phyloP scores from a whole-genome alignment of 2,329 filamentous ascomycete genomes.

The Calycina herbarum region DNA sequence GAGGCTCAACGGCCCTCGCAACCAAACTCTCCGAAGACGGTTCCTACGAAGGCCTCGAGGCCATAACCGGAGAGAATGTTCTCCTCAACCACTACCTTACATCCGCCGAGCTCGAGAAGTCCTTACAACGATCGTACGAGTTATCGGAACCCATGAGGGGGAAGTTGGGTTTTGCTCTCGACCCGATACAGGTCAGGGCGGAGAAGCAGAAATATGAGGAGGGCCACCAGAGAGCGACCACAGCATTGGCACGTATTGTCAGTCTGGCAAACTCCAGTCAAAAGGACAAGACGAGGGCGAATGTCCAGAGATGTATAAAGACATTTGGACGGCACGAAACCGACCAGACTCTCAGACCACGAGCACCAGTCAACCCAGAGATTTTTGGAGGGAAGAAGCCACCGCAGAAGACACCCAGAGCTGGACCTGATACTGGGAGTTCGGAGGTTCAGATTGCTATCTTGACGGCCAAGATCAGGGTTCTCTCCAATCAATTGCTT shows the following conservation, averaged over 20 bases:
- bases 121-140: conserved; percentile 65
- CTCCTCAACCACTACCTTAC: conserved; percentile 77
- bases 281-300: conserved; percentile 77
- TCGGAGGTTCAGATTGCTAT: conserved; percentile 98
- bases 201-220: conserved; percentile 47
- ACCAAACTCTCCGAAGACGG: conserved; percentile 38
- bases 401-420: conserved; percentile 57
- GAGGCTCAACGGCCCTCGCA: conserved; percentile 23
- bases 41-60: conserved; percentile 45
- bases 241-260: conserved; percentile 78
- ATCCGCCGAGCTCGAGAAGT: conserved; percentile 63
- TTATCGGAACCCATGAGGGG: conserved; percentile 60
- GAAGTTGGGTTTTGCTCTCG: conserved; percentile 27
- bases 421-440: conserved; percentile 91
- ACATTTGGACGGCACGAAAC: conserved; percentile 91
- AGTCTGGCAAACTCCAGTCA: conserved; percentile 74
- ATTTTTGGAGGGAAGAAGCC: conserved; percentile 21
- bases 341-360: conserved; percentile 62
- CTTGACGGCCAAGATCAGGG: conserved; percentile 88
- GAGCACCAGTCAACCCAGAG: conserved; percentile 27
- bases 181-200: conserved; percentile 44
- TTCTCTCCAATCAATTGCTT: conserved; percentile 71
- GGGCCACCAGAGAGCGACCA: conserved; percentile 65
- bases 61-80: conserved; percentile 48
- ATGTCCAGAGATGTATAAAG: conserved; percentile 80